phyloP scores from a whole-genome alignment of 2,329 filamentous ascomycete genomes.

The Venturia oleaginea region DNA sequence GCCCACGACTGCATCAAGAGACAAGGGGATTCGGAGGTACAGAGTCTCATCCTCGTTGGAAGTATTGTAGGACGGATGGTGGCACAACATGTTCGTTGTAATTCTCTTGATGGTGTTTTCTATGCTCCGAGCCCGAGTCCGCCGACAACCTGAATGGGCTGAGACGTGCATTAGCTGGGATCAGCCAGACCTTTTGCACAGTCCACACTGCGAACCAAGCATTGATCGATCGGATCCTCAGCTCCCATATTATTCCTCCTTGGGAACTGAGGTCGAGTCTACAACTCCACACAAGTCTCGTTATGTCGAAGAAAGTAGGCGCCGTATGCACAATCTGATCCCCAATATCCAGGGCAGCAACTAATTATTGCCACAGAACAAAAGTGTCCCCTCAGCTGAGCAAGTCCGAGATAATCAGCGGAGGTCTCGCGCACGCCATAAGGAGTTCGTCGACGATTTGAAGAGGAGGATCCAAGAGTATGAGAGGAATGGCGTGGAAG shows the following conservation, averaged over 20 bases:
- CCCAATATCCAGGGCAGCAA: background rate
- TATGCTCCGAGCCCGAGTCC: too few relatives aligned
- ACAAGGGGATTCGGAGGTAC: too few relatives aligned
- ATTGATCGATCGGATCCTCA: background rate
- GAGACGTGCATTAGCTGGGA: background rate
- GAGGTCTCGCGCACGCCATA: conserved; percentile 42
- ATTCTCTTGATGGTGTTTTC: too few relatives aligned
- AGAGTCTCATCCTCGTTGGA: too few relatives aligned
- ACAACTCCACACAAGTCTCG: background rate
- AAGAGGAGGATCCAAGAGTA: conserved; percentile 39
- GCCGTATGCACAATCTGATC: background rate
- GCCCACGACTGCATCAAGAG: too few relatives aligned
- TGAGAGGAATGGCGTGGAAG: conserved; percentile 40
- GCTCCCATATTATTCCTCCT: background rate
- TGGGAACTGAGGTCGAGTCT: background rate
- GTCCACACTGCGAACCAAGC: background rate
- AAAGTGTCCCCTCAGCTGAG: conserved; percentile 10
- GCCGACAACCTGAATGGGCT: too few relatives aligned
- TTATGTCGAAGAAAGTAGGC: conserved; percentile 2
- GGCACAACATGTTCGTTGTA: too few relatives aligned
- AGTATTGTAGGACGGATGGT: too few relatives aligned
- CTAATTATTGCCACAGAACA: conserved; percentile 7
- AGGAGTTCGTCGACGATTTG: conserved; percentile 42
- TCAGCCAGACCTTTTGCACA: background rate
- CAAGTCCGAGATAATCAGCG: conserved; percentile 43